Evolutionary conservation across 192 early-diverging fungal species (phyloP), one percentile per base, ranked within the genome.

Genomic region (Backusella luteola): DNA sequence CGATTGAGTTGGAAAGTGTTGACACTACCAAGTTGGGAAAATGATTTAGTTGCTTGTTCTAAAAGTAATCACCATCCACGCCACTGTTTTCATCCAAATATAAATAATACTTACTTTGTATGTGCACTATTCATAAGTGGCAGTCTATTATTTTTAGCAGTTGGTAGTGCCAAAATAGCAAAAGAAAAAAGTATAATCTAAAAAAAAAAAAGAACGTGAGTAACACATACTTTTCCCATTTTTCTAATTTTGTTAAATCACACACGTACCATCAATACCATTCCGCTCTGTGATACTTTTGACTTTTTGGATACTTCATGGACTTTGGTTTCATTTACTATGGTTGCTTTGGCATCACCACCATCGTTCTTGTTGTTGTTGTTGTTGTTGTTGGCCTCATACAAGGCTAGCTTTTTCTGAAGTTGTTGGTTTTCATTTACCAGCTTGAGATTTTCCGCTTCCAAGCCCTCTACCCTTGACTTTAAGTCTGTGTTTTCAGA

Each of bases 231-330:
- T 26, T 59, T 59, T 59, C 56, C 56, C 23, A 59, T 59, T 59
- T 59, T 59, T 59, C 56, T 59, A 59, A 59, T 59, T 59, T 59
- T 59, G 56, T 59, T 19, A n/a, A 49, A 49, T 49, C 21, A 12
- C 56, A 59, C 53, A 63, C 56, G 4, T 63, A 63, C 56, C 56
- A 63, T 63, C 56, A 63, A 63, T 29, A 63, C 56, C 56, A 63
- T 63, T 63, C 56, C 56, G 56, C 56, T 63, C 56, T 63, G 56
- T 63, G 56, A 63, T 63, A 63, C 56, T 63, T 63, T 63, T 63
- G 56, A 63, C 26, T 63, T 63, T 29, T 29, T 63, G 2, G 56
- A 29, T 29, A 29, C 26, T 63, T 49, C 46, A 49, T 49, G 46
- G 15, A n/a, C 46, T 49, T 49, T 49, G 5, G 42, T 44, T 17